These are phyloP conservation scores for Rhizopogon rudus DNA, from an alignment of 768 basidiomycete genomes.

Conservation along the genomic window DNA sequence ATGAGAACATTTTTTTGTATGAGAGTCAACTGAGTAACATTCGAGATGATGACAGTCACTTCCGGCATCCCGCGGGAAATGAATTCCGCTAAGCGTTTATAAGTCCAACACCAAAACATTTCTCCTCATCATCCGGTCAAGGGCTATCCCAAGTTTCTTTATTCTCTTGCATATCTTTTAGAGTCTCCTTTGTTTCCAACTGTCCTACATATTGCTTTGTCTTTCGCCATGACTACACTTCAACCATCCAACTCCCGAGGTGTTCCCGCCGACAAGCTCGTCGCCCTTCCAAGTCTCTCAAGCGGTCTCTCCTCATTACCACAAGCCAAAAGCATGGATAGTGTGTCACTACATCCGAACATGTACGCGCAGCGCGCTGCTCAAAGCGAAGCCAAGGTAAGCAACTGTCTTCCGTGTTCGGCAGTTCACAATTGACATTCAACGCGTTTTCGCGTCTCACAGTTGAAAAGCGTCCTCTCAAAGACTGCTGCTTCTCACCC, in stretches of 20 bases:
- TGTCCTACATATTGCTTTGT: conserved; percentile 8
- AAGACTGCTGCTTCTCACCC: conserved; percentile 36
- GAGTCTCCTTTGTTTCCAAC: conserved; percentile 1
- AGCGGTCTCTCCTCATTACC: conserved; percentile 64
- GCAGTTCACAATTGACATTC: neutral
- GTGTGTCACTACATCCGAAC: conserved; percentile 60
- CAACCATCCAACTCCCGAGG: conserved; percentile 27
- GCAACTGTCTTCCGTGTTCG: conserved; percentile 7
- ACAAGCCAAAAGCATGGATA: conserved; percentile 64
- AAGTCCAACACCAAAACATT: conserved; percentile 9
- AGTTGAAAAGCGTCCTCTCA: conserved; percentile 64
- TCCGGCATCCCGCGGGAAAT: conserved; percentile 17
- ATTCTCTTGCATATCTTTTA: conserved; percentile 6
- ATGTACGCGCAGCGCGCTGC: conserved; percentile 66
- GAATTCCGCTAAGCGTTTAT: conserved; percentile 13
- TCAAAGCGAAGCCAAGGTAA: conserved; percentile 74
- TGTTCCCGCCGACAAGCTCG: conserved; percentile 44
- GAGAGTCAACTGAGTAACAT: conserved; percentile 3
- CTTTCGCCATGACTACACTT: conserved; percentile 31
- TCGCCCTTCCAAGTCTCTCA: conserved; percentile 71
- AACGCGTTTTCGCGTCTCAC: conserved; percentile 6
- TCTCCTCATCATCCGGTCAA: conserved; percentile 11
- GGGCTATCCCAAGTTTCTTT: conserved; percentile 9
- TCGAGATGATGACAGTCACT: conserved; percentile 5
- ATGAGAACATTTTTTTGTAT: conserved; percentile 13